Percentiles rank a stretch among this genome's conserved stretches.
These are phyloP conservation scores for Amoebophrya sp. DNA, from an alignment of 169 alveolate genomes.

Conservation along the genomic window DNA sequence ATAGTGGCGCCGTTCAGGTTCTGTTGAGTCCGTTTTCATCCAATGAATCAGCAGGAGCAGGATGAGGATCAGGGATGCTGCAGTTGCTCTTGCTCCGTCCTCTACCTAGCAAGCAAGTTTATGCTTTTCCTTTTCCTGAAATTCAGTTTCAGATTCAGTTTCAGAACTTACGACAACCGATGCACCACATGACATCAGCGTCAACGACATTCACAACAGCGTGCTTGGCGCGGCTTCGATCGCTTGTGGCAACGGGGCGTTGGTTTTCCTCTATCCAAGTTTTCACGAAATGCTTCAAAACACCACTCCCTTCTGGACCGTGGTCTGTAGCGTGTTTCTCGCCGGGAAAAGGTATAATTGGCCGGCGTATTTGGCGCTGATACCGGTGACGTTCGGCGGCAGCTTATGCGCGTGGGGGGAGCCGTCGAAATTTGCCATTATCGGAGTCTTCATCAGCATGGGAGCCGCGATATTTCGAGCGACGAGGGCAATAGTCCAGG, in stretches of 20 bases:
- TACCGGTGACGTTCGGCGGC: neutral
- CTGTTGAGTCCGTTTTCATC: neutral
- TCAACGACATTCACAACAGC: neutral
- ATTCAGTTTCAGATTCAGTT: no score
- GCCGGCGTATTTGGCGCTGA: neutral
- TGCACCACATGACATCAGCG: no score
- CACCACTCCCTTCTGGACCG: neutral
- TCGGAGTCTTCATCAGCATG: neutral
- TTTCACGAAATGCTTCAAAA: neutral
- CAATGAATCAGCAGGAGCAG: no score
- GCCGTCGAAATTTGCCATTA: neutral
- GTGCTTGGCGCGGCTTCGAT: neutral
- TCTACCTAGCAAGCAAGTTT: no score
- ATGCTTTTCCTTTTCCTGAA: no score
- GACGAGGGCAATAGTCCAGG: neutral
- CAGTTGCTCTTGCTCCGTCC: no score
- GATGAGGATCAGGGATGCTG: no score
- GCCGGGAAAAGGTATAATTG: neutral
- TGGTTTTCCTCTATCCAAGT: neutral
- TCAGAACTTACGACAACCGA: no score
- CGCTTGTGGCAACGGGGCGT: neutral
- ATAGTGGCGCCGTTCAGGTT: neutral
- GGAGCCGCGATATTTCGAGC: neutral
- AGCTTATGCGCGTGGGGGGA: neutral
- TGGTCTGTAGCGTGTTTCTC: neutral